Evolutionary conservation across 2,329 filamentous ascomycete species (phyloP).

Genomic region (Mycocentrospora acerina): DNA sequence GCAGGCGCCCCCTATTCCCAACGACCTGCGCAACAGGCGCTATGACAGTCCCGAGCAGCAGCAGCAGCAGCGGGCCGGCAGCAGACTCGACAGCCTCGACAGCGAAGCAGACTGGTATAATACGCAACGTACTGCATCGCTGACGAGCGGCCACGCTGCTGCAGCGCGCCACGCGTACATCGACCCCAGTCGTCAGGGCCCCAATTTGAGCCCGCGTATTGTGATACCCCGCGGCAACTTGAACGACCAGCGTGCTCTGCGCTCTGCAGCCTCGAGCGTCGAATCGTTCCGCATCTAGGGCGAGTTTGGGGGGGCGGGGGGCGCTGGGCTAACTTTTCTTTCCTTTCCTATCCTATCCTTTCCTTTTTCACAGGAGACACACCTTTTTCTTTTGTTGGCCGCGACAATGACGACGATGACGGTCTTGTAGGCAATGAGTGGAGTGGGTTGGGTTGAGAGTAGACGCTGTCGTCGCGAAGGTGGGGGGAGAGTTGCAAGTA

Average conservation of each 20-base stretch:
- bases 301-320: not conserved
- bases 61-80: conserved; percentile 4
- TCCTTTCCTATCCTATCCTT: no score
- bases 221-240: not conserved
- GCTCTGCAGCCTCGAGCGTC: conserved; percentile 13
- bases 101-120: conserved; percentile 2
- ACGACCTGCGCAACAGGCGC: conserved; percentile 20
- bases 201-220: conserved; percentile 8
- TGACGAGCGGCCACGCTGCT: not conserved
- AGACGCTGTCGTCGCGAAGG: no score
- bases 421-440: no score
- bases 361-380: no score
- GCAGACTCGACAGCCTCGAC: conserved; percentile 5
- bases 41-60: conserved; percentile 2
- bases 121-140: conserved; percentile 1
- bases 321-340: no score
- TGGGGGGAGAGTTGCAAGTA: no score
- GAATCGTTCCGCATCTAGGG: conserved; percentile 18
- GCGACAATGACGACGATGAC: no score
- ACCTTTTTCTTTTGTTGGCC: no score
- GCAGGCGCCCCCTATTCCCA: conserved; percentile 33
- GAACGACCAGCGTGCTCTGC: conserved; percentile 12
- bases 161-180: conserved; percentile 6
- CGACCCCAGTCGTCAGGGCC: conserved; percentile 11
- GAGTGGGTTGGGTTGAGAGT: no score